Conservation (phyloP, 2,329 filamentous ascomycete genomes). For the Triangularia setosa region DNA sequence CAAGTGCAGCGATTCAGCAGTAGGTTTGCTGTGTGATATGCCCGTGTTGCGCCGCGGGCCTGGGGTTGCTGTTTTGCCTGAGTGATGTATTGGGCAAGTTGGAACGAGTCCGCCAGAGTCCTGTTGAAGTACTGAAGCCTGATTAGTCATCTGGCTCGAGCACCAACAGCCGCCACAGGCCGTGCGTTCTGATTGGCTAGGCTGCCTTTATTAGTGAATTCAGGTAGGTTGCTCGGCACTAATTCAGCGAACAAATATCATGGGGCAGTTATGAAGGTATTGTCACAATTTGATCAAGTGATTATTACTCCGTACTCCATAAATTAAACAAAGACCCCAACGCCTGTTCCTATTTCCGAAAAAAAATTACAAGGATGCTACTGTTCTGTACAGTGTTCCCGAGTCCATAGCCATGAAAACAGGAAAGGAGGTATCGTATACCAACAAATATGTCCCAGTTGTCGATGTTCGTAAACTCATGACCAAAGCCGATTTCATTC, state of each 20-base stretch:
- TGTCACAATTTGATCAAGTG: background rate
- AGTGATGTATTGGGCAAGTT: conserved; percentile 29
- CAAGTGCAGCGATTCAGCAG: conserved; percentile 7
- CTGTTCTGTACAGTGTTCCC: background rate
- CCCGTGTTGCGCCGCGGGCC: conserved; percentile 22
- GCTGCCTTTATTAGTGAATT: background rate
- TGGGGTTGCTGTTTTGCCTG: conserved; percentile 21
- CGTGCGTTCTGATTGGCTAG: background rate
- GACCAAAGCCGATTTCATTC: conserved; percentile 24
- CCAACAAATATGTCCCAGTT: conserved; percentile 4
- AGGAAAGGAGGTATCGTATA: background rate
- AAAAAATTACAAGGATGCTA: conserved; percentile 1
- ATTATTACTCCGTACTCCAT: background rate
- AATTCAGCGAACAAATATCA: background rate
- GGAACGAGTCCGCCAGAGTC: conserved; percentile 11
- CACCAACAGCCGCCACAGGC: background rate
- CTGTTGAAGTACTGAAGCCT: conserved; percentile 17
- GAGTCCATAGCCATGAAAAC: conserved; percentile 18
- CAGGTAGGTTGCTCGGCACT: background rate
- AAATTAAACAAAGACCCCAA: background rate
- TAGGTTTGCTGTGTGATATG: conserved; percentile 10
- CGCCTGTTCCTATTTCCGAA: background rate
- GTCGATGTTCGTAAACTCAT: conserved; percentile 17
- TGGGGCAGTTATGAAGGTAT: background rate
- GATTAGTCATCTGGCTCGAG: conserved; percentile 24